phyloP scores from a whole-genome alignment of 2,329 filamentous ascomycete species.

The Neofusicoccum sp. region DNA sequence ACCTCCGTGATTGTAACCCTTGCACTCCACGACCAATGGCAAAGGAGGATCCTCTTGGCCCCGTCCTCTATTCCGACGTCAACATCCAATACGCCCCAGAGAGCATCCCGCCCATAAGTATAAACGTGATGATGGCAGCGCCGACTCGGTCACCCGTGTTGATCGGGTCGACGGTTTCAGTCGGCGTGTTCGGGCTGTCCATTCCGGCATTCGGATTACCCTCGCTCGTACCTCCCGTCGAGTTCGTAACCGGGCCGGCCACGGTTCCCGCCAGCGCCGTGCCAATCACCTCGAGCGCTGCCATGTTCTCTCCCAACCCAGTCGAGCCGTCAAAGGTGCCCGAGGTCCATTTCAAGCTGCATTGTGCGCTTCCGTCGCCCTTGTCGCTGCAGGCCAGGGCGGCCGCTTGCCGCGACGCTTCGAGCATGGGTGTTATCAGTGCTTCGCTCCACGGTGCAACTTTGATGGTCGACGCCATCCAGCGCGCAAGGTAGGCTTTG shows the following conservation, averaged over 20 bases:
- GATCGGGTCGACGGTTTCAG: conserved; percentile 29
- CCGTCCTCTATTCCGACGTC: not conserved
- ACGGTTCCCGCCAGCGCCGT: conserved; percentile 44
- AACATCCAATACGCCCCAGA: conserved; percentile 27
- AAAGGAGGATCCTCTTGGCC: not conserved
- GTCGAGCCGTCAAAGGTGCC: conserved; percentile 54
- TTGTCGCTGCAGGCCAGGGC: conserved; percentile 64
- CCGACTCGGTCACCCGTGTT: conserved; percentile 45
- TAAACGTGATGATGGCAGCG: conserved; percentile 33
- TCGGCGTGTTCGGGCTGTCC: not conserved
- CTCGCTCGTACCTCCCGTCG: conserved; percentile 54
- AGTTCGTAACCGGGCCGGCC: conserved; percentile 46
- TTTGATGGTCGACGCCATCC: conserved; percentile 64
- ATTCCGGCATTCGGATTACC: conserved; percentile 45
- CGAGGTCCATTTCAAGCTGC: conserved; percentile 65
- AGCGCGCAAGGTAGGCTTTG: conserved; percentile 70
- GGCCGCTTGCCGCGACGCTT: conserved; percentile 60
- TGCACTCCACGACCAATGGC: not conserved
- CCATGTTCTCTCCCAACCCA: conserved; percentile 57
- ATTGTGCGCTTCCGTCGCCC: conserved; percentile 52
- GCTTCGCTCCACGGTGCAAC: conserved; percentile 59
- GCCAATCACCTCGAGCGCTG: conserved; percentile 51
- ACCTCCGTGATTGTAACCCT: not conserved
- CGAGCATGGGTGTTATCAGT: conserved; percentile 59
- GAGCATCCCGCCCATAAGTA: conserved; percentile 2